Base-by-base conservation (phyloP, 2,329 filamentous ascomycete genomes). In the Sarocladium strictum region DNA sequence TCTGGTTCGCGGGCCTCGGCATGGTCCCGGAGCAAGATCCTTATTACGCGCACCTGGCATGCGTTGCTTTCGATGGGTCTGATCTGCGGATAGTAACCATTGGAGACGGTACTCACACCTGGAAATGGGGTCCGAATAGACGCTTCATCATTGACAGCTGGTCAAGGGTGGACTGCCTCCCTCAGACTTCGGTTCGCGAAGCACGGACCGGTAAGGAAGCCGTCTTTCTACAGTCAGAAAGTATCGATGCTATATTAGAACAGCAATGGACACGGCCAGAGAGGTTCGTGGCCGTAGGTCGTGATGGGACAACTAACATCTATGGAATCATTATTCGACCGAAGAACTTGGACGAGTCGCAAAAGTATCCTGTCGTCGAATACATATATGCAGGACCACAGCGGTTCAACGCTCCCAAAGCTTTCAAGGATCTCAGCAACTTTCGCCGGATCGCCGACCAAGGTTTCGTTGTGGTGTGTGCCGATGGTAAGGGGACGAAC, bases 401-500 rank as follows among this genome's bases (percentile, higher is more conserved):
- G 41, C 50, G 19, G 45, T 66, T 57, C 52, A 61, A 59, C 38
- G 63, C 60, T 0, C 59, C 62, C 2, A 68, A 67, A 33, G 35
- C 55, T 0, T 66, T 68, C 40, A 56, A 54, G 43, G 23, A 23
- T 3, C 29, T 49, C n/a, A 24, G 43, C 23, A 24, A 24, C 10
- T 29, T 49, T 23, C 43, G 29, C 12, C 23, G 23, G 27, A 60
- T 60, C 58, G 65, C 66, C 7, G 58, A 66, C n/a, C 55, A 62
- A 15, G 65, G 66, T 19, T 68, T 65, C 45, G 50, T 68, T 23
- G 58, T 68, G 2, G 65, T 67, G 3, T 58, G 60, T 6, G 29
- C 64, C 7, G 66, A 68, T 40, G 66, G 65, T 51, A 68, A 67
- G 66, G 66, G 65, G 6, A 68, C 66, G 1, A 64, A 63, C 51